Evolutionary conservation across 1,139 yeast genomes (phyloP).

Genomic region (Taphrina sp.): DNA sequence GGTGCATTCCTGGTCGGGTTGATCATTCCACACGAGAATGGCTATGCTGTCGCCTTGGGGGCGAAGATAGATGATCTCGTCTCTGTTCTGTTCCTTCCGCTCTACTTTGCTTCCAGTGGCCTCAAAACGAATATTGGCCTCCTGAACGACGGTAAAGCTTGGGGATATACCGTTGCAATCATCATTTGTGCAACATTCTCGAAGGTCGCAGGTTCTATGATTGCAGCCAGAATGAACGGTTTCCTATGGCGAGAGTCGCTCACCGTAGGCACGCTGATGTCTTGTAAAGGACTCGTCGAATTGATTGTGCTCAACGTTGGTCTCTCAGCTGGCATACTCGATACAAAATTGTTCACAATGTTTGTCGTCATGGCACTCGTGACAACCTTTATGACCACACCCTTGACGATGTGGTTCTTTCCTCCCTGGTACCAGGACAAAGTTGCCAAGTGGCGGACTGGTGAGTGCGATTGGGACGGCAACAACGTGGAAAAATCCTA

Average conservation of each 20-base stretch:
- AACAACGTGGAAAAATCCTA: background rate
- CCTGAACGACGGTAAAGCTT: slow-evolving; percentile 61
- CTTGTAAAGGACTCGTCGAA: slow-evolving; percentile 70
- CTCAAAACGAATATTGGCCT: slow-evolving; percentile 65
- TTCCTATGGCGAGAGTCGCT: slow-evolving; percentile 68
- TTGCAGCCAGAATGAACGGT: slow-evolving; percentile 62
- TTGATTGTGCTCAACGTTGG: slow-evolving; percentile 76
- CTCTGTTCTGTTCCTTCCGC: slow-evolving; percentile 65
- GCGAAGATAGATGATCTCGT: slow-evolving; percentile 76
- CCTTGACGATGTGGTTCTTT: slow-evolving; percentile 58
- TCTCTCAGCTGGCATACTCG: slow-evolving; percentile 63
- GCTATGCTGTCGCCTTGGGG: slow-evolving; percentile 64
- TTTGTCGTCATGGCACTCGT: slow-evolving; percentile 76
- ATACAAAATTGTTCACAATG: slow-evolving; percentile 68
- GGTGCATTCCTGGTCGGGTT: slow-evolving; percentile 79
- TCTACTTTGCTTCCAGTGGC: slow-evolving; percentile 77
- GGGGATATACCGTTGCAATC: slow-evolving; percentile 73
- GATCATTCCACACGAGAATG: slow-evolving; percentile 73
- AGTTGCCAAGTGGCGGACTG: slow-evolving; percentile 48
- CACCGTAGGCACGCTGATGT: slow-evolving; percentile 78
- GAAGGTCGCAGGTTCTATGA: slow-evolving; percentile 63
- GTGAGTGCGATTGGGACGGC: slow-evolving; percentile 49
- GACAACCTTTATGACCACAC: slow-evolving; percentile 72
- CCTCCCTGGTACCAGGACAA: slow-evolving; percentile 52
- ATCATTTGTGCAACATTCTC: slow-evolving; percentile 65